Evolutionary conservation across 2,329 filamentous ascomycete species (phyloP), one percentile per base, ranked within the genome.

Genomic region (Alternaria infectoria): DNA sequence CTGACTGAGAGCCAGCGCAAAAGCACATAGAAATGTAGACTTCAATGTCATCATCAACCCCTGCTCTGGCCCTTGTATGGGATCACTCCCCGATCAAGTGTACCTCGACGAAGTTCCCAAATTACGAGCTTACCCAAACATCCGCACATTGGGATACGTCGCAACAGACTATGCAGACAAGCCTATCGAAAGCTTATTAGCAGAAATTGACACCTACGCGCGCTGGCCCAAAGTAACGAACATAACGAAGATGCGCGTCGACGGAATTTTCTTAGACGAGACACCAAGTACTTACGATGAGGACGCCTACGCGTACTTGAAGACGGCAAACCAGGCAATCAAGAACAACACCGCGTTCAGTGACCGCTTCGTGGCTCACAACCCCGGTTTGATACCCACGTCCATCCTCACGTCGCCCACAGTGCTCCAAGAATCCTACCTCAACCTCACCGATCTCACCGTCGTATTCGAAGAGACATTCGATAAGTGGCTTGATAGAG

Each of bases 241-340:
- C 30, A 79, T 80, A 54, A 74, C 77, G 3, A 76, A 77, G 40
- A 73, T 86, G 57, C 76, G 78, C 26, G 77, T 86, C 51, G 80
- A 81, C 47, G 85, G 85, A 54, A 85, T 86, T 65, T 86, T 86
- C 72, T 81, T 86, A 54, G 85, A 86, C 66, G 85, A 86, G 76
- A 82, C 82, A 12, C 85, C 85, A 0, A 69, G 70, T 47, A 66
- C 62, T 21, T 77, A 70, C 56, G 54, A 66, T 23, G 28, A 40
- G 2, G 62, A 65, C 21, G 65, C 68, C 2, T 74, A 74, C 36
- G 57, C 60, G 1, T 78, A 77, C 57, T 56, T 78, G 17, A 66
- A 72, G 43, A 57, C 13, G 2, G 73, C 72, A 2, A 62, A 56
- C 1, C 66, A 70, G 7, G 65, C 66, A 5, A 65, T 77, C 15